These are phyloP conservation scores for Tetradesmus obliquus DNA, from an alignment of 139 green algal genomes.

Conservation along the genomic window DNA sequence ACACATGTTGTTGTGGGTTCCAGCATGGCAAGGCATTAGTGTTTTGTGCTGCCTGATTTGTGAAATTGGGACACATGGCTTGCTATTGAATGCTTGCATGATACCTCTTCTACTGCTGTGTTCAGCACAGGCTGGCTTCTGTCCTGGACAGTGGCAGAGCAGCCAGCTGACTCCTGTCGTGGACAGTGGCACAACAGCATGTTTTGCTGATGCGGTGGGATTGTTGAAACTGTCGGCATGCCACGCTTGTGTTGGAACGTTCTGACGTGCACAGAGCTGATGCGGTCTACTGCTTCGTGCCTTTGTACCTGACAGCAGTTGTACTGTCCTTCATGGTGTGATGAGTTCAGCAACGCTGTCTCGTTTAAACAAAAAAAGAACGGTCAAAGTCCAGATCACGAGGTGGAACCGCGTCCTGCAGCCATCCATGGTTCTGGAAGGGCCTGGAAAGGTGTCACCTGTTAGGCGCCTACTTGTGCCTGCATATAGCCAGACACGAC, in stretches of 20 bases:
- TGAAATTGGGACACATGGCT: too few relatives aligned
- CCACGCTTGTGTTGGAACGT: too few relatives aligned
- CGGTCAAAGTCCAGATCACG: neutral
- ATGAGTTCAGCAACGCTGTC: neutral
- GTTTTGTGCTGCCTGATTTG: too few relatives aligned
- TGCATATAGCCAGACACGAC: neutral
- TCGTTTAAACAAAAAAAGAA: neutral
- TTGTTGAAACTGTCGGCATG: too few relatives aligned
- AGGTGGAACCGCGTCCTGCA: neutral
- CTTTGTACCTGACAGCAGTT: neutral
- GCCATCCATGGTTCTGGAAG: neutral
- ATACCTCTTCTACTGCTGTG: neutral
- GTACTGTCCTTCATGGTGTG: neutral
- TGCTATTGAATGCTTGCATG: neutral
- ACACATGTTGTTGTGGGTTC: too few relatives aligned
- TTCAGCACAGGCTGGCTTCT: neutral
- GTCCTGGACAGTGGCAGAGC: neutral
- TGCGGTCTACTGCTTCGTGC: neutral
- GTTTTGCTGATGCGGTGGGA: too few relatives aligned
- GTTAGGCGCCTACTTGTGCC: neutral
- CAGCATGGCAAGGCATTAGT: too few relatives aligned
- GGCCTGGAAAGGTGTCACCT: constrained; percentile 12
- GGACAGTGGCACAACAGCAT: too few relatives aligned
- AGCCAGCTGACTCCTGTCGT: neutral
- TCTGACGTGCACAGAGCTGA: neutral